Evolutionary conservation across 1,284 basidiomycete genomes (phyloP).

Genomic region (Cryptococcus jaspeensis): DNA sequence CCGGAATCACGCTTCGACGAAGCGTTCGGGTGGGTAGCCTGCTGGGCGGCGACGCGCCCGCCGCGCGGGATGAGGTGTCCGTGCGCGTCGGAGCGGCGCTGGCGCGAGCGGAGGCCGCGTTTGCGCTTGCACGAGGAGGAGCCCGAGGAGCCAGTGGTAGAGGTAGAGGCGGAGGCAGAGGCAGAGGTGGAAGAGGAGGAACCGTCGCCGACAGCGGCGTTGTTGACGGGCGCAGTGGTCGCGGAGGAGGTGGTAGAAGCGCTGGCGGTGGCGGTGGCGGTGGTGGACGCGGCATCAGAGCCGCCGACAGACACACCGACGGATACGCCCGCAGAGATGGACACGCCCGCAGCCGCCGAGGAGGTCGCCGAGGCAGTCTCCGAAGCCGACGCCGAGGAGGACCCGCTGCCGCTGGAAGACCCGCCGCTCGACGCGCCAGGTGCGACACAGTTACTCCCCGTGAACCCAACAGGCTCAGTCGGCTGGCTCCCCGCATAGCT

Average conservation of each 20-base stretch:
- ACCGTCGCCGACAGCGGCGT: neutral
- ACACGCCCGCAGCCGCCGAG: neutral
- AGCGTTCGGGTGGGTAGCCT: constrained; percentile 1
- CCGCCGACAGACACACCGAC: neutral
- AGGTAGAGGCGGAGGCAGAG: constrained; percentile 1
- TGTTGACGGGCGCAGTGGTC: neutral
- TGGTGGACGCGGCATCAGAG: neutral
- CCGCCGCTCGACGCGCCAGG: constrained; percentile 10
- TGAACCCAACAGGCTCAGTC: constrained; percentile 20
- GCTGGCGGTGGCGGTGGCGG: neutral
- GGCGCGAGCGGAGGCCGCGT: neutral
- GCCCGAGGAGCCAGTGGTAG: neutral
- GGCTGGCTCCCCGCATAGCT: constrained; percentile 21
- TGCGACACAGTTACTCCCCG: constrained; percentile 25
- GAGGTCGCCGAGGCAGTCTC: neutral
- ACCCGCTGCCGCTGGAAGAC: neutral
- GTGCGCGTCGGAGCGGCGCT: neutral
- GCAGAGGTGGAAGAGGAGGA: neutral
- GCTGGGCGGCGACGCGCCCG: neutral
- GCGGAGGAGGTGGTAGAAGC: neutral
- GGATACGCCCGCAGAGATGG: neutral
- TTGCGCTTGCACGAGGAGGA: constrained; percentile 1
- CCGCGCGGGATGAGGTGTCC: constrained; percentile 1
- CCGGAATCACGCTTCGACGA: constrained; percentile 5
- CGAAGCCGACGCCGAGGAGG: neutral